Evolutionary conservation across 179 eudicot genomes (phyloP).

Genomic region (Carnegiea gigantea): DNA sequence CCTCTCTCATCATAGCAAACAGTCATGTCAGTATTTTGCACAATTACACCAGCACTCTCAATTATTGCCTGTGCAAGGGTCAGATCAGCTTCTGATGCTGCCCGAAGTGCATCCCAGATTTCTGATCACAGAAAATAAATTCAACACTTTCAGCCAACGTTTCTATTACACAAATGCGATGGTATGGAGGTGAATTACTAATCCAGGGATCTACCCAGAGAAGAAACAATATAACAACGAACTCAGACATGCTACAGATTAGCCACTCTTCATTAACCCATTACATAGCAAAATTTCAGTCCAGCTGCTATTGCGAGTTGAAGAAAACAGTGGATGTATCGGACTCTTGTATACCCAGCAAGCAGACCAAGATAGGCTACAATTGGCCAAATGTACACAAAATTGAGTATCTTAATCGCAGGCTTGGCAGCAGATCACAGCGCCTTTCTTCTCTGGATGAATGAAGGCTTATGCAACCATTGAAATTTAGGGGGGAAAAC

Average conservation of each 20-base stretch:
- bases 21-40: constrained; percentile 69
- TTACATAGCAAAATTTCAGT: too few relatives aligned
- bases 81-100: constrained; percentile 77
- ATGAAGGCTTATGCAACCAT: constrained; percentile 41
- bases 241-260: too few relatives aligned
- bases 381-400: neutral
- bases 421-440: too few relatives aligned
- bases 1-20: constrained; percentile 95
- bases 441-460: too few relatives aligned
- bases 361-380: neutral
- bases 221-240: too few relatives aligned
- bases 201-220: too few relatives aligned
- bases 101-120: constrained; percentile 94
- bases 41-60: constrained; percentile 81
- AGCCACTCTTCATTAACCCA: too few relatives aligned
- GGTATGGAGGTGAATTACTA: too few relatives aligned
- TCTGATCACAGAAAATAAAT: constrained; percentile 40
- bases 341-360: neutral
- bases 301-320: neutral
- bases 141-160: constrained; percentile 35
- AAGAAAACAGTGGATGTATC: neutral
- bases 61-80: constrained; percentile 69
- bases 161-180: neutral
- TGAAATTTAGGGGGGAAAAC: neutral
- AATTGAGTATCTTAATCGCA: too few relatives aligned